Conservation (phyloP, 2,329 filamentous ascomycete species). For the Aschersonia sp. region DNA sequence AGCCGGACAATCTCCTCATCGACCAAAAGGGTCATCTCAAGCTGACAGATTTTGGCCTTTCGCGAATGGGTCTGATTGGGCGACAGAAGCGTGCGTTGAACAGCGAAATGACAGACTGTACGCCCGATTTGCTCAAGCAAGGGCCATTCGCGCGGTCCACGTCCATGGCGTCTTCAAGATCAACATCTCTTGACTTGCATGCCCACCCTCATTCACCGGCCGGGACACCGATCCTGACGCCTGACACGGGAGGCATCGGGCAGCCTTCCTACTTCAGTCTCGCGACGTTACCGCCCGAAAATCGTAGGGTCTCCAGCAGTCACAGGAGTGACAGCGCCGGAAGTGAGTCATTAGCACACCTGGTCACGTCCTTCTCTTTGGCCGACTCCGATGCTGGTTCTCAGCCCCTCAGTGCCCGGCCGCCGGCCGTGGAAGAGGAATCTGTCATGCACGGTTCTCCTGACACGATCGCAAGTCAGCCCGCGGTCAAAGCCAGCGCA, state of each 20-base stretch:
- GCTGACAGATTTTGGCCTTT: constrained; percentile 92
- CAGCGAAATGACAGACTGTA: constrained; percentile 62
- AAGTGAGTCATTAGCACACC: constrained; percentile 69
- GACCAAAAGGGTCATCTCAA: constrained; percentile 95
- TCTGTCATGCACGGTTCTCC: constrained; percentile 62
- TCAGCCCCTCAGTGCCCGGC: constrained; percentile 31
- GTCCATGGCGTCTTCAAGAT: constrained; percentile 81
- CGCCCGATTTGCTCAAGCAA: constrained; percentile 82
- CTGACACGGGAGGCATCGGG: constrained; percentile 47
- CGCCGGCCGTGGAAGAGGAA: constrained; percentile 62
- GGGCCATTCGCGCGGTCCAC: constrained; percentile 78
- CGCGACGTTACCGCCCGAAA: constrained; percentile 36
- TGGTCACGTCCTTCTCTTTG: constrained; percentile 69
- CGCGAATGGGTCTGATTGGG: constrained; percentile 91
- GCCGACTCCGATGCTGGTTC: constrained; percentile 39
- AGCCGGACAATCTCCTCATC: constrained; percentile 93
- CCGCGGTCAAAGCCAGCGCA: constrained; percentile 14
- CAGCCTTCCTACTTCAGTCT: constrained; percentile 93
- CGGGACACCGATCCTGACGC: constrained; percentile 76
- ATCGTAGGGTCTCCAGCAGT: constrained; percentile 53
- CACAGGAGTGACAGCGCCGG: constrained; percentile 86
- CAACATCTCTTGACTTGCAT: constrained; percentile 84
- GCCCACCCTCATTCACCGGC: constrained; percentile 58
- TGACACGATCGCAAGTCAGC: constrained; percentile 43
- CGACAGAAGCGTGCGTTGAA: constrained; percentile 89